A percentile compares a stretch with the other conserved stretches of the same genome.
phyloP scores from a whole-genome alignment of 345 rosid species.

The Syzygium aromaticum region DNA sequence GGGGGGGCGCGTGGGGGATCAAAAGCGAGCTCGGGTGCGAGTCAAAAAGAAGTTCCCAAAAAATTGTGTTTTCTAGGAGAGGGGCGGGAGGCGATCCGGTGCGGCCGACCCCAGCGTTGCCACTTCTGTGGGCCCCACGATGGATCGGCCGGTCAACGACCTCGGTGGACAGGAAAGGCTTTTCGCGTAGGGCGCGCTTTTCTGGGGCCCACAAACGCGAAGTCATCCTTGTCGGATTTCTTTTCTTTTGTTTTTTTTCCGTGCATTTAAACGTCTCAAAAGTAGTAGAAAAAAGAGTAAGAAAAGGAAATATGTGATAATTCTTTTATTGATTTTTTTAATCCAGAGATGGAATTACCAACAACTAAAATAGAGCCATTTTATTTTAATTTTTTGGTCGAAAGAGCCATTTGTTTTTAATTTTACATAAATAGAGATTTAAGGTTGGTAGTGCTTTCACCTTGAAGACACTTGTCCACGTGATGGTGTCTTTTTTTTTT shows the following conservation, averaged over 20 bases:
- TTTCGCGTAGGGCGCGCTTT: constrained; percentile 3
- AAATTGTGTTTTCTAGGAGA: not conserved
- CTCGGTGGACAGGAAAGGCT: not conserved
- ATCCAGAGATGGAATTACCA: not conserved
- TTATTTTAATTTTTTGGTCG: not conserved
- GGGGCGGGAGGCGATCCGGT: not conserved
- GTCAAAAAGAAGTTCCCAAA: not conserved
- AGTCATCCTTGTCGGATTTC: constrained; percentile 18
- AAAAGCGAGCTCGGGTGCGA: not conserved
- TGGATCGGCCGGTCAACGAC: constrained; percentile 27
- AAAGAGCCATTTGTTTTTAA: not conserved
- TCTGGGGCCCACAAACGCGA: constrained; percentile 4
- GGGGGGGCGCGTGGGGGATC: not conserved
- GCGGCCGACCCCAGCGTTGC: not conserved
- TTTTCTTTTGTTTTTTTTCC: not conserved
- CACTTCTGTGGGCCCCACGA: constrained; percentile 8
- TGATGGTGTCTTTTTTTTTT: not conserved
- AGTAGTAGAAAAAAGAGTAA: not conserved
- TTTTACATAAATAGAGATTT: not conserved
- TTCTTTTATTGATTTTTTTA: not conserved
- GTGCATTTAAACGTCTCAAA: not conserved
- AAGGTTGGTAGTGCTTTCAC: not conserved
- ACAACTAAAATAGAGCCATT: not conserved
- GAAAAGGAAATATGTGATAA: not conserved
- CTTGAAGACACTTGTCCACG: not conserved